Conservation (phyloP, 768 basidiomycete genomes). For the Lentinula aciculospora region DNA sequence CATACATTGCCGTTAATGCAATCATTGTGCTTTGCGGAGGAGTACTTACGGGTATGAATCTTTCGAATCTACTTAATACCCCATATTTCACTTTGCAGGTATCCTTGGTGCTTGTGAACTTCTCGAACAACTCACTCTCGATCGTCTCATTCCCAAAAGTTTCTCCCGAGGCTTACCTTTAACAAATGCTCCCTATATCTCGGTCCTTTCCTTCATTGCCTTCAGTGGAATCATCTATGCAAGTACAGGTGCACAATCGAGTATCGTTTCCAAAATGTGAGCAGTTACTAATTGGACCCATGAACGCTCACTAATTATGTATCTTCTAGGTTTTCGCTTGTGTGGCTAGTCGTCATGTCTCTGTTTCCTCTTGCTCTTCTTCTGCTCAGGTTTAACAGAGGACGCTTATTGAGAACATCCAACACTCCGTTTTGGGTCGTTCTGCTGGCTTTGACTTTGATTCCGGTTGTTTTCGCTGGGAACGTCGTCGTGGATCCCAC, state of each 20-base stretch:
- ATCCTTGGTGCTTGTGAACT: conserved; percentile 57
- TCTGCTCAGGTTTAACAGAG: conserved; percentile 60
- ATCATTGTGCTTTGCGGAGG: conserved; percentile 70
- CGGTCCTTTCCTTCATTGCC: conserved; percentile 42
- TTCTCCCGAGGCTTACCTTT: conserved; percentile 43
- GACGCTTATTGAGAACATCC: conserved; percentile 41
- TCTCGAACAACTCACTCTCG: conserved; percentile 49
- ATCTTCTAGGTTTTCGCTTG: conserved; percentile 51
- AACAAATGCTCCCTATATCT: conserved; percentile 48
- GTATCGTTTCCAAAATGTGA: conserved; percentile 55
- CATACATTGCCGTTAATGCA: conserved; percentile 61
- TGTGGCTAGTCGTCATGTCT: conserved; percentile 61
- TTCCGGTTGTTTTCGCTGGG: conserved; percentile 43
- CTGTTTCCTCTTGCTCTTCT: conserved; percentile 59
- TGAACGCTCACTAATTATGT: neutral
- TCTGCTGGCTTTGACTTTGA: conserved; percentile 35
- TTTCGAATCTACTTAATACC: neutral
- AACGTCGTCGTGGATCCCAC: conserved; percentile 54
- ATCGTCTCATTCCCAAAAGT: conserved; percentile 51
- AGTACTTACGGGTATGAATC: conserved; percentile 51
- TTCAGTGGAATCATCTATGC: conserved; percentile 54
- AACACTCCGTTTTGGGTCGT: conserved; percentile 36
- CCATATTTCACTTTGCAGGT: conserved; percentile 26
- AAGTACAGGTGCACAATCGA: conserved; percentile 45
- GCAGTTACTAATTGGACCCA: conserved; percentile 2